Percentiles rank a stretch among this genome's conserved stretches.
Conservation (phyloP, 192 early-diverging fungal species). For the Backusella liffmaniae region DNA sequence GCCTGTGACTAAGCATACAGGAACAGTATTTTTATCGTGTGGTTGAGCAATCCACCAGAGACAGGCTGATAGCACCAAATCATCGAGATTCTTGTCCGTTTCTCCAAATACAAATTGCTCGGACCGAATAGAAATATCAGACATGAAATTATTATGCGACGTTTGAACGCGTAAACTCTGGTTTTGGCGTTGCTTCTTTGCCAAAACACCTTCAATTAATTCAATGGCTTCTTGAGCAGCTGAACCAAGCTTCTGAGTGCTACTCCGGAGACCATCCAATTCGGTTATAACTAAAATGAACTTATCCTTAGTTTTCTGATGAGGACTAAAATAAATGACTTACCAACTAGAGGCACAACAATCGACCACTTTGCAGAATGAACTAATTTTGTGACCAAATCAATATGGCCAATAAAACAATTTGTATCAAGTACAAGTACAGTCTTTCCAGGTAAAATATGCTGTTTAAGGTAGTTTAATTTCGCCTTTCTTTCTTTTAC, state of each 20-base stretch:
- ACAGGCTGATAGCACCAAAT: slow-evolving; percentile 53
- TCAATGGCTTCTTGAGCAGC: slow-evolving; percentile 42
- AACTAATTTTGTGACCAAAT: slow-evolving; percentile 42
- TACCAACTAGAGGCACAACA: slow-evolving; percentile 53
- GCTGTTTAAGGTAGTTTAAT: slow-evolving; percentile 10
- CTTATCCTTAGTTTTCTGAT: neutral
- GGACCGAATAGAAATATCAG: slow-evolving; percentile 51
- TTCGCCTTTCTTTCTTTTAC: slow-evolving; percentile 17
- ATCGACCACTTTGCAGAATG: slow-evolving; percentile 46
- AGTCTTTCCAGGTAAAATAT: slow-evolving; percentile 36
- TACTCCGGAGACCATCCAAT: slow-evolving; percentile 51
- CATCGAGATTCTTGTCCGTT: slow-evolving; percentile 59
- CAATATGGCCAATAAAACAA: slow-evolving; percentile 53
- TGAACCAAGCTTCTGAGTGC: slow-evolving; percentile 48
- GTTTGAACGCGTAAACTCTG: slow-evolving; percentile 49
- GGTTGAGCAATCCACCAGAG: slow-evolving; percentile 41
- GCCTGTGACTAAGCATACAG: slow-evolving; percentile 51
- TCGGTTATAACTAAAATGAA: slow-evolving; percentile 48
- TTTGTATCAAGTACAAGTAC: slow-evolving; percentile 57
- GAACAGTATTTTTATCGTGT: slow-evolving; percentile 6
- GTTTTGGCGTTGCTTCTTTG: slow-evolving; percentile 29
- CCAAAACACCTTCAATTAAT: slow-evolving; percentile 43
- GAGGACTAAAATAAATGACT: neutral
- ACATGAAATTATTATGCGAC: slow-evolving; percentile 52
- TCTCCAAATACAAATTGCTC: slow-evolving; percentile 54